Conservation (phyloP, 305 asterid species). For the Solanum hybrid region DNA sequence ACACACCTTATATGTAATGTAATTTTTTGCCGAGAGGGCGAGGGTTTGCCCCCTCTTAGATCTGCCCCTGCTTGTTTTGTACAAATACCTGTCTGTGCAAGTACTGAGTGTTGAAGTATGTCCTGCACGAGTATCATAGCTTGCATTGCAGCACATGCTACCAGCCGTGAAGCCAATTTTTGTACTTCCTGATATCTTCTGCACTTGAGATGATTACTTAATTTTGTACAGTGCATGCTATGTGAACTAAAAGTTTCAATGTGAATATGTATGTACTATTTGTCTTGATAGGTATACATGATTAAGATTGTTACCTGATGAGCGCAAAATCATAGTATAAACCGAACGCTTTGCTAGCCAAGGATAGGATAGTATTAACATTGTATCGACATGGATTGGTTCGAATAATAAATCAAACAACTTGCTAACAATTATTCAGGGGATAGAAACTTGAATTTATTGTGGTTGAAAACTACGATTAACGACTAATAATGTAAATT, state of each 20-base stretch:
- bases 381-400: background rate
- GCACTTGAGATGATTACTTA: background rate
- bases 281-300: background rate
- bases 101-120: background rate
- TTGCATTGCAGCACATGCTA: background rate
- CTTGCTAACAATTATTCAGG: background rate
- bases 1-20: background rate
- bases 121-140: background rate
- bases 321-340: background rate
- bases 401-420: background rate
- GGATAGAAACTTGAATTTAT: background rate
- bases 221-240: background rate
- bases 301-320: background rate
- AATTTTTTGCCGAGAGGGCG: background rate
- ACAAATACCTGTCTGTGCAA: background rate
- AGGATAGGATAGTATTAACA: background rate
- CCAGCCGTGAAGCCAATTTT: background rate
- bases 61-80: background rate
- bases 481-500: background rate
- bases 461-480: background rate
- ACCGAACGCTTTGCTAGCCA: background rate
- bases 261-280: background rate
- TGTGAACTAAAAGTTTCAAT: background rate
- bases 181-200: background rate
- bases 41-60: background rate